phyloP scores from a whole-genome alignment of 495 filamentous ascomycete genomes.

The Parmelia sp. region DNA sequence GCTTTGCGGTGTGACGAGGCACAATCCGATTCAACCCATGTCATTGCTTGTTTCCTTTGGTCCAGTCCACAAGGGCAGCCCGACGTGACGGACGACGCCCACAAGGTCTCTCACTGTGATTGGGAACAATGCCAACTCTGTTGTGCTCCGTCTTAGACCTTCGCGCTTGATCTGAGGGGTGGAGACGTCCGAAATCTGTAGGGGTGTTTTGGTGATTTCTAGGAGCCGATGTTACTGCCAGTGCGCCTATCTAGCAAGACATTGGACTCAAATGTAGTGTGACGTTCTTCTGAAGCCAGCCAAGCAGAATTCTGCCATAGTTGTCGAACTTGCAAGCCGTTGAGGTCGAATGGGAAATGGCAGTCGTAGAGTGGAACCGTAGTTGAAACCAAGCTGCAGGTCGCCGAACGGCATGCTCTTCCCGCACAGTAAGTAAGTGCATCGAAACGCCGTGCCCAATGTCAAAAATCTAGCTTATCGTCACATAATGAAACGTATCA shows the following conservation, averaged over 20 bases:
- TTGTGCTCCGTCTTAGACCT: not conserved
- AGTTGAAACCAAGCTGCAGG: not conserved
- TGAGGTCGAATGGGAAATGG: not conserved
- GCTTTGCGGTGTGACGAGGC: not conserved
- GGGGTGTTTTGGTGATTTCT: not conserved
- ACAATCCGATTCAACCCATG: not conserved
- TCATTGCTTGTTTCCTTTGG: not conserved
- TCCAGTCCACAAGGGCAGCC: not conserved
- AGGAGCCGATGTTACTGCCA: not conserved
- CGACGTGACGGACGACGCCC: not conserved
- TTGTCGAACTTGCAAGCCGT: not conserved
- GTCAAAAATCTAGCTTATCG: not conserved
- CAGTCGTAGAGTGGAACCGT: not conserved
- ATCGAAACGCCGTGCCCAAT: not conserved
- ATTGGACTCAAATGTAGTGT: not conserved
- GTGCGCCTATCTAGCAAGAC: not conserved
- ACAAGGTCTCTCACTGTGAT: not conserved
- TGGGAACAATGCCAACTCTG: not conserved
- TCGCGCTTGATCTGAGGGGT: not conserved
- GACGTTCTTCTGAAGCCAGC: not conserved
- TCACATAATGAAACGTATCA: not conserved
- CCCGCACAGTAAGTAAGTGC: not conserved
- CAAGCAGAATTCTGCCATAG: not conserved
- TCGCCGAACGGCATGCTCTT: not conserved
- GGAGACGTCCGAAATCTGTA: not conserved